Percentiles rank a stretch among this genome's conserved stretches.
Evolutionary conservation across 169 alveolate species (phyloP).

Genomic region (Cryptosporidium felis): DNA sequence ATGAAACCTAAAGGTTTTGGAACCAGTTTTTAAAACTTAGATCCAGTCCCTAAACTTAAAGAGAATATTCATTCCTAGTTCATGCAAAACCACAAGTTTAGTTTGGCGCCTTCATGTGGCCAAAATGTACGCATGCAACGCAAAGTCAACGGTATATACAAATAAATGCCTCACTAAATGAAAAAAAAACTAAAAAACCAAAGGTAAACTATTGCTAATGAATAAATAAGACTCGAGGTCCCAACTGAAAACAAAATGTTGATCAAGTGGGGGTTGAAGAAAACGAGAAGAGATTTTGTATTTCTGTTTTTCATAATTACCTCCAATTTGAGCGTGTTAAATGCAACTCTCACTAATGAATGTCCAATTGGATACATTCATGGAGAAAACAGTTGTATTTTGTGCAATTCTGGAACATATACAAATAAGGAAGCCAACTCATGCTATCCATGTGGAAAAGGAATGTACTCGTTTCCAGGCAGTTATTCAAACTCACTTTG

Average conservation of each 20-base stretch:
- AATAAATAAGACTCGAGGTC: neutral
- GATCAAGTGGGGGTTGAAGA: neutral
- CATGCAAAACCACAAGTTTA: slow-evolving; percentile 1
- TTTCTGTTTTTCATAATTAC: neutral
- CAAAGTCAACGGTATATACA: slow-evolving; percentile 60
- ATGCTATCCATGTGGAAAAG: slow-evolving; percentile 50
- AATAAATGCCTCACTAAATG: neutral
- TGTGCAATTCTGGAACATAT: slow-evolving; percentile 46
- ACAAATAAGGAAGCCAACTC: neutral
- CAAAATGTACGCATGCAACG: slow-evolving; percentile 30
- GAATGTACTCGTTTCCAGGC: slow-evolving; percentile 52
- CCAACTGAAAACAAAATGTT: neutral
- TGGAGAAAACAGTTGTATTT: neutral
- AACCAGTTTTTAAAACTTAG: no score
- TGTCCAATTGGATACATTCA: slow-evolving; percentile 60
- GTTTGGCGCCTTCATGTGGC: slow-evolving; percentile 69
- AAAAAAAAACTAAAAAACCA: neutral
- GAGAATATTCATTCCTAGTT: neutral
- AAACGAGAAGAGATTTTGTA: neutral
- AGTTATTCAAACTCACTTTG: slow-evolving; percentile 34
- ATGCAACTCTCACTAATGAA: neutral
- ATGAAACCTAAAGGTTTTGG: no score
- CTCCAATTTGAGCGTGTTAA: neutral
- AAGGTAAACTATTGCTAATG: slow-evolving; percentile 1
- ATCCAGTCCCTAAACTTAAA: neutral